Conservation (phyloP, 768 basidiomycete genomes). For the Hygrophorus pudorinus region DNA sequence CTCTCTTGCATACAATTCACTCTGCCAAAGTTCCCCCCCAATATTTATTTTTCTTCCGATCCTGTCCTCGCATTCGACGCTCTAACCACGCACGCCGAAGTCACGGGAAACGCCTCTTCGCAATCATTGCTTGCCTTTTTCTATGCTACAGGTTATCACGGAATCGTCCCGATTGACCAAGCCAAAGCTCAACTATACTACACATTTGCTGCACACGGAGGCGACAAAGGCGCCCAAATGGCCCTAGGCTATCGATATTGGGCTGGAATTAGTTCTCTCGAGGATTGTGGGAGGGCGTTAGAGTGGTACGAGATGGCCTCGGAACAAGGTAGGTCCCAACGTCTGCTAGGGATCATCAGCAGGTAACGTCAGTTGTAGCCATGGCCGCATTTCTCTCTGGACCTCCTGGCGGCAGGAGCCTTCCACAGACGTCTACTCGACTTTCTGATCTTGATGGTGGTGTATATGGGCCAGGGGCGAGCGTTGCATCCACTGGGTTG, state of each 20-base stretch:
- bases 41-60: slow-evolving; percentile 49
- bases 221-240: slow-evolving; percentile 85
- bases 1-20: background rate
- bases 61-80: slow-evolving; percentile 54
- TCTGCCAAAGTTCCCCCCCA: slow-evolving; percentile 58
- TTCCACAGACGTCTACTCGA: slow-evolving; percentile 72
- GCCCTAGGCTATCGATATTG: slow-evolving; percentile 89
- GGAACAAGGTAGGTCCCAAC: slow-evolving; percentile 51
- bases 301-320: slow-evolving; percentile 88
- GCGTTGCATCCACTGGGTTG: slow-evolving; percentile 79
- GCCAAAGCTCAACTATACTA: slow-evolving; percentile 85
- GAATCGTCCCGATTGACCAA: slow-evolving; percentile 53
- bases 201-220: slow-evolving; percentile 87
- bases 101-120: slow-evolving; percentile 77
- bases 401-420: slow-evolving; percentile 81
- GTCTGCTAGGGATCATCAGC: slow-evolving; percentile 2
- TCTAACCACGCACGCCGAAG: slow-evolving; percentile 49
- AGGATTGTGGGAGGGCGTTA: slow-evolving; percentile 76
- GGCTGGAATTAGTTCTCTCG: slow-evolving; percentile 88
- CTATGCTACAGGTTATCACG: slow-evolving; percentile 74
- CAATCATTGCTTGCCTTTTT: slow-evolving; percentile 86
- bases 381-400: slow-evolving; percentile 76
- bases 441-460: slow-evolving; percentile 89
- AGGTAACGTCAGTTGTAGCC: slow-evolving; percentile 30
- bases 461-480: slow-evolving; percentile 90